Percentiles rank a stretch among this genome's conserved stretches.
Evolutionary conservation across 2,329 filamentous ascomycete genomes (phyloP).

Genomic region (Exophiala bonariae): DNA sequence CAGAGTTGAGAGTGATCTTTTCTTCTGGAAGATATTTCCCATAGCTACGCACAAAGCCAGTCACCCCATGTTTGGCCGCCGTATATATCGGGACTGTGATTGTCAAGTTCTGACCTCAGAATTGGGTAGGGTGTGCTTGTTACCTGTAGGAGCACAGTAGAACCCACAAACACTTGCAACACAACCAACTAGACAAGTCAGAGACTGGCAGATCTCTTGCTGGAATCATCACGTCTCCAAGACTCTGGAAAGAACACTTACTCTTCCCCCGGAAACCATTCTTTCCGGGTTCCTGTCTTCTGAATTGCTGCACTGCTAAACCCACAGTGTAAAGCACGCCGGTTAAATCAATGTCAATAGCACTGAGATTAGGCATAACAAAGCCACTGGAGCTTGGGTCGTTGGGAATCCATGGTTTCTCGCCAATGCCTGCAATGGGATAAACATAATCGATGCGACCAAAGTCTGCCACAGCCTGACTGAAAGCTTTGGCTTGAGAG

Average conservation of each 20-base stretch:
- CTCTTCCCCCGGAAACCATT: constrained; percentile 40
- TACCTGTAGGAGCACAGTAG: constrained; percentile 37
- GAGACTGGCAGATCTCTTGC: background rate
- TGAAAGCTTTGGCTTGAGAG: constrained; percentile 34
- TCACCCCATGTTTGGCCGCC: constrained; percentile 24
- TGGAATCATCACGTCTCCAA: background rate
- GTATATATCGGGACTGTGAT: constrained; percentile 43
- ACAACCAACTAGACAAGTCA: constrained; percentile 17
- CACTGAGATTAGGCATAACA: constrained; percentile 39
- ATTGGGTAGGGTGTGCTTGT: no score
- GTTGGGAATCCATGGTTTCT: constrained; percentile 38
- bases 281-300: constrained; percentile 37
- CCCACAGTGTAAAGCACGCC: constrained; percentile 45
- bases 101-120: no score
- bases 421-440: constrained; percentile 43
- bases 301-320: constrained; percentile 46
- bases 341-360: constrained; percentile 42
- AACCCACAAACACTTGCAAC: constrained; percentile 45
- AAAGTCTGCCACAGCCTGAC: constrained; percentile 33
- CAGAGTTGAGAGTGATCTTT: constrained; percentile 43
- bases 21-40: constrained; percentile 42
- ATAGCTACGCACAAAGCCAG: constrained; percentile 34
- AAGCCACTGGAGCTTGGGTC: constrained; percentile 28
- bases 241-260: constrained; percentile 21
- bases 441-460: constrained; percentile 42